A percentile compares a stretch with the other conserved stretches of the same genome.
Evolutionary conservation across 106 monocot species (phyloP).

Genomic region (Amphibolis antarctica): DNA sequence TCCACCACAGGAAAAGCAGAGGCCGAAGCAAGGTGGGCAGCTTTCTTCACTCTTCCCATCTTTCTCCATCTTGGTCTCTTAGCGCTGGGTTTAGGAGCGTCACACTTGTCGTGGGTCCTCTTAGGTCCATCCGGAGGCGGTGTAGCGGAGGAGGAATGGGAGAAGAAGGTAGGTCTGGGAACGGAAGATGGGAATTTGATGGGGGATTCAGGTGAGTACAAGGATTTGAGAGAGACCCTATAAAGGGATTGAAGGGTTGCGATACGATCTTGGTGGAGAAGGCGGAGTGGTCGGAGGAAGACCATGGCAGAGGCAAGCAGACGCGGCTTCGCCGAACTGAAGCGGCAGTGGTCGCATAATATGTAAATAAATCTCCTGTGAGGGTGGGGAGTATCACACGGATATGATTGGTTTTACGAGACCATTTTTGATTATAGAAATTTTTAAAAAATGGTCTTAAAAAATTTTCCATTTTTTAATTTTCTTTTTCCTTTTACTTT

Average conservation of each 20-base stretch:
- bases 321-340: no score
- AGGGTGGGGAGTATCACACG: no score
- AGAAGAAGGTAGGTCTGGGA: not conserved
- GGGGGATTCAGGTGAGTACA: not conserved
- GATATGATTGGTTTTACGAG: no score
- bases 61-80: not conserved
- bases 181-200: not conserved
- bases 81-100: not conserved
- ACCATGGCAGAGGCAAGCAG: not conserved
- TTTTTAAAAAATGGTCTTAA: no score
- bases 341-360: no score
- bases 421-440: no score
- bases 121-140: not conserved
- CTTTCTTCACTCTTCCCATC: slow-evolving; percentile 15
- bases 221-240: not conserved
- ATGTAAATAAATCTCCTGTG: no score
- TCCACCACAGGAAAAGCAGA: not conserved
- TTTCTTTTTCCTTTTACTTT: no score
- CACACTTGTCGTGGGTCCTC: no score
- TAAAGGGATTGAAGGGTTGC: not conserved
- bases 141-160: not conserved
- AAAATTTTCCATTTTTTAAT: no score
- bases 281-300: slow-evolving; percentile 4
- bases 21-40: slow-evolving; percentile 8
- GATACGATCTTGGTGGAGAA: no score